phyloP scores from a whole-genome alignment of 106 monocot genomes.

The Allium sativum region DNA sequence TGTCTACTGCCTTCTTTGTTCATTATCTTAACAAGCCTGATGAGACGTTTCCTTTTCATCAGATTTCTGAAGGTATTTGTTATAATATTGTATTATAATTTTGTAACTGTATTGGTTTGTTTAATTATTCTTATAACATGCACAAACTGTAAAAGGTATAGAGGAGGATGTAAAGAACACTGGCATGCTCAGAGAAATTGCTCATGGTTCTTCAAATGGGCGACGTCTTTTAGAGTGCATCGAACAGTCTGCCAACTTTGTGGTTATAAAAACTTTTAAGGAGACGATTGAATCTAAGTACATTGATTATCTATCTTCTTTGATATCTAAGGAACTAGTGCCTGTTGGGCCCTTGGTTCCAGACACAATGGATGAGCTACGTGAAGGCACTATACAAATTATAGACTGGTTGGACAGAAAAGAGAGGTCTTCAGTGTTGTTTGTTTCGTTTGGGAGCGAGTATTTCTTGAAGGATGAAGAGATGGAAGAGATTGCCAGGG shows the following conservation, averaged over 20 bases:
- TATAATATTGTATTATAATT: no score
- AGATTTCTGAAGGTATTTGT: constrained; percentile 1
- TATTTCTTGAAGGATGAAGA: constrained; percentile 62
- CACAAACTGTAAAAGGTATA: no score
- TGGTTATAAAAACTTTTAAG: constrained; percentile 38
- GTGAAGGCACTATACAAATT: background rate
- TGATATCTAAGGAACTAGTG: constrained; percentile 37
- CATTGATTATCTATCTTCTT: constrained; percentile 32
- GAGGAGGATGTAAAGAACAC: background rate
- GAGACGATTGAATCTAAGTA: constrained; percentile 42
- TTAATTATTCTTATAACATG: no score
- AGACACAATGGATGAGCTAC: background rate
- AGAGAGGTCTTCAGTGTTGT: constrained; percentile 31
- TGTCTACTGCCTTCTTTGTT: constrained; percentile 26
- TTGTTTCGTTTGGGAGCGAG: constrained; percentile 67
- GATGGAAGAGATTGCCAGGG: constrained; percentile 34
- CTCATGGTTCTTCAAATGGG: constrained; percentile 17
- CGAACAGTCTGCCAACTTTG: constrained; percentile 21
- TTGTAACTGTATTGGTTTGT: no score
- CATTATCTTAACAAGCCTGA: constrained; percentile 7
- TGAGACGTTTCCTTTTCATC: constrained; percentile 24
- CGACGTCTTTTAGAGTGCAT: constrained; percentile 33
- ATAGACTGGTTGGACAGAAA: constrained; percentile 30
- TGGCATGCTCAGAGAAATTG: background rate
- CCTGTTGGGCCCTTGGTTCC: constrained; percentile 32